Conservation (phyloP, 768 basidiomycete species). For the Naganishia vaughanmartiniae region DNA sequence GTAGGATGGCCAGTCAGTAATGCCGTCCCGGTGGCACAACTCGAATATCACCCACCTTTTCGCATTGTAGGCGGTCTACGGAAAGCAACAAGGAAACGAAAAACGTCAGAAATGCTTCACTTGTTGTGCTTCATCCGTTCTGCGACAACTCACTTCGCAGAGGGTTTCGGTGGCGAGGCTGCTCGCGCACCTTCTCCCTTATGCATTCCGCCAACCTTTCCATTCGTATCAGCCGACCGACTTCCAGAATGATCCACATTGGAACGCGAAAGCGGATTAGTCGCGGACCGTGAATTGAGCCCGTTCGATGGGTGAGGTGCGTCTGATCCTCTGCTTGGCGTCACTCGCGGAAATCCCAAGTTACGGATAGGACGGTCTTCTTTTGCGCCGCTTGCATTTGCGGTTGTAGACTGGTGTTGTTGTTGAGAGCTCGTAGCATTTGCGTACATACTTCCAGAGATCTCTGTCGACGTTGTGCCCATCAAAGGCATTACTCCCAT, state of each 20-base stretch:
- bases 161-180: background rate
- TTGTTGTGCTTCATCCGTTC: background rate
- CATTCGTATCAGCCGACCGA: background rate
- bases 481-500: background rate
- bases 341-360: background rate
- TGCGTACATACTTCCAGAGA: background rate
- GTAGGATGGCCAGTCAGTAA: too few relatives aligned
- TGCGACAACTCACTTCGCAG: constrained; percentile 1
- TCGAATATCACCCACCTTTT: background rate
- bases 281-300: background rate
- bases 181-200: background rate
- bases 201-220: background rate
- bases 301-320: background rate
- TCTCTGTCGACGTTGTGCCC: background rate
- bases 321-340: background rate
- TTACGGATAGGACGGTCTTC: background rate
- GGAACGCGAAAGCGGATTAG: background rate
- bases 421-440: background rate
- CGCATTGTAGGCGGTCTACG: constrained; percentile 16
- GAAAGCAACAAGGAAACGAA: background rate
- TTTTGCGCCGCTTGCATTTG: background rate
- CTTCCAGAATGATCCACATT: background rate
- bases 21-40: background rate
- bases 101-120: background rate
- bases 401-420: background rate